Evolutionary conservation across 495 filamentous ascomycete genomes (phyloP).

Genomic region (Massariosphaeria phaeospora): DNA sequence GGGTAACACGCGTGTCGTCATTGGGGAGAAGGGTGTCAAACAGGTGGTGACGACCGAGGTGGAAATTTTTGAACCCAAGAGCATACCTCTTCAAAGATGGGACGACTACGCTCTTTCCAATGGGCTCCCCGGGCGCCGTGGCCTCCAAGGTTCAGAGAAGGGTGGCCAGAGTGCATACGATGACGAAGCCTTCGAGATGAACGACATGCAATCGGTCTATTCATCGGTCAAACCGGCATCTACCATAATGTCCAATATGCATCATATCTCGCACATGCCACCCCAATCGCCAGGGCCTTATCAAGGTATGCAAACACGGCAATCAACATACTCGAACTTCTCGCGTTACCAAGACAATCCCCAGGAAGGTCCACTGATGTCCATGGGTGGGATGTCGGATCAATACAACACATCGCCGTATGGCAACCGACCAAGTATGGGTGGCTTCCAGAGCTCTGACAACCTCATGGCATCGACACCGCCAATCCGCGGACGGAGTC

Average conservation of each 20-base stretch:
- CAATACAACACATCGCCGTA: constrained; percentile 48
- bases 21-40: constrained; percentile 87
- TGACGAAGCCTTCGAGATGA: constrained; percentile 77
- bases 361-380: constrained; percentile 52
- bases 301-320: constrained; percentile 37
- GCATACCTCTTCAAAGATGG: constrained; percentile 92
- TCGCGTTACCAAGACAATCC: constrained; percentile 35
- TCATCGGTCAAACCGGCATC: constrained; percentile 92
- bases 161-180: constrained; percentile 52
- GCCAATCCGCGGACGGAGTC: constrained; percentile 46
- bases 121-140: constrained; percentile 86
- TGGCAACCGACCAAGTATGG: constrained; percentile 48
- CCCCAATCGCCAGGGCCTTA: constrained; percentile 31
- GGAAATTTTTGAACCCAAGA: constrained; percentile 81
- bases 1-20: constrained; percentile 96
- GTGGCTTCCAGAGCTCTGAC: constrained; percentile 51
- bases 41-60: constrained; percentile 80
- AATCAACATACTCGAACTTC: constrained; percentile 47
- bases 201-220: constrained; percentile 95
- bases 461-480: constrained; percentile 52
- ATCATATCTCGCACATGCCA: constrained; percentile 41
- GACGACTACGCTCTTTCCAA: constrained; percentile 94
- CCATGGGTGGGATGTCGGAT: constrained; percentile 57
- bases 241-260: constrained; percentile 83
- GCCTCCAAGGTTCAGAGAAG: constrained; percentile 61